Conservation (phyloP, 2,329 filamentous ascomycete species). For the Colletotrichum coccodes region DNA sequence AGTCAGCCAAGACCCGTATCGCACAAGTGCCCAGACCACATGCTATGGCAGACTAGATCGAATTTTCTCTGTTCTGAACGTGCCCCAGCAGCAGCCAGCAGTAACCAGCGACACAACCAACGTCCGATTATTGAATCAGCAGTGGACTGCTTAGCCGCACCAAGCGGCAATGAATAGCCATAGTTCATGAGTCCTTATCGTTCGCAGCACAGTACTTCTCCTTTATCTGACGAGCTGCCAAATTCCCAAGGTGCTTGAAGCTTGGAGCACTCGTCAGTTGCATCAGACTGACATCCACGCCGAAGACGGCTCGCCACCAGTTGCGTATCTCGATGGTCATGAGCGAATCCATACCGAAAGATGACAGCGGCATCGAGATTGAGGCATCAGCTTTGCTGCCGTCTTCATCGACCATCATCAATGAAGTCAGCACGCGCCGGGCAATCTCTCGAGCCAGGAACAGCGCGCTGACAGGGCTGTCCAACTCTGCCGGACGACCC, state of each 20-base stretch:
- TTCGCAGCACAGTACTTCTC: not conserved
- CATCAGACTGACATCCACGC: constrained; percentile 33
- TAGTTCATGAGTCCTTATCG: not conserved
- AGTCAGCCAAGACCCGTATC: not conserved
- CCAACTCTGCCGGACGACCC: not conserved
- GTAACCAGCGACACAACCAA: too few relatives aligned
- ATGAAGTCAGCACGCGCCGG: not conserved
- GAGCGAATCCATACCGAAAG: constrained; percentile 35
- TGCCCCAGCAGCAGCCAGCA: too few relatives aligned
- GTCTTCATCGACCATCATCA: constrained; percentile 34
- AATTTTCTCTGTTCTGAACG: too few relatives aligned
- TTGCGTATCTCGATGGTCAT: constrained; percentile 36
- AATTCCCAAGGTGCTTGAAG: not conserved
- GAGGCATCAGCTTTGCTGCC: not conserved
- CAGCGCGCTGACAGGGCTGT: not conserved
- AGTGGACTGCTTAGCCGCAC: too few relatives aligned
- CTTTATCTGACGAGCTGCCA: not conserved
- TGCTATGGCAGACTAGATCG: too few relatives aligned
- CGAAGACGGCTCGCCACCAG: constrained; percentile 35
- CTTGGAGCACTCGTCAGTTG: constrained; percentile 27
- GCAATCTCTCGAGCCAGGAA: not conserved
- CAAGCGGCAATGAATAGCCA: not conserved
- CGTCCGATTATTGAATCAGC: too few relatives aligned
- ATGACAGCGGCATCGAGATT: not conserved
- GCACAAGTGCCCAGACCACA: not conserved